Percentiles rank a stretch among this genome's conserved stretches.
These are phyloP conservation scores for Xanthoconium purpureum DNA, from an alignment of 768 basidiomycete genomes.

Conservation along the genomic window DNA sequence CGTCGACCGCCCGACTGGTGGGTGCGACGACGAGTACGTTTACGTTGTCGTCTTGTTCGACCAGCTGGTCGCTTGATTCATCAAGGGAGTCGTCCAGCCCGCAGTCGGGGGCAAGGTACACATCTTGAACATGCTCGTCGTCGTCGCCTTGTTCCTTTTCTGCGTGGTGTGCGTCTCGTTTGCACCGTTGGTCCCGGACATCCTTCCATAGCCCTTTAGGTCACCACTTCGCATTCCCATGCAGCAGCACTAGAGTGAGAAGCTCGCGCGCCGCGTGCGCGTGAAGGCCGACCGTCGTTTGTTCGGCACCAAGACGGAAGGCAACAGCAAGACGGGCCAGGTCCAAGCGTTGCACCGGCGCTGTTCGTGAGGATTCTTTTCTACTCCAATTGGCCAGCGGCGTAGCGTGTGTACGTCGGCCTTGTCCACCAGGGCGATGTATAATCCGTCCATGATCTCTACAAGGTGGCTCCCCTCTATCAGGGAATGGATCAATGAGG, in stretches of 20 bases:
- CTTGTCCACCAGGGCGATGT: slow-evolving; percentile 19
- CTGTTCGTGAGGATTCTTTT: not conserved
- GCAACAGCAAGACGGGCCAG: not conserved
- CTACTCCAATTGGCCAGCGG: not conserved
- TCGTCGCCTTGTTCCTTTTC: not conserved
- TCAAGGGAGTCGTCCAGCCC: not conserved
- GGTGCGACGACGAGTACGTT: slow-evolving; percentile 15
- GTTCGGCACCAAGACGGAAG: not conserved
- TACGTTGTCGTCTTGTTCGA: not conserved
- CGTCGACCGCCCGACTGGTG: slow-evolving; percentile 5
- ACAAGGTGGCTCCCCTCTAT: slow-evolving; percentile 5
- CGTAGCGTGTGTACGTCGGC: slow-evolving; percentile 6
- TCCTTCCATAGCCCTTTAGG: not conserved
- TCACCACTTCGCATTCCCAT: slow-evolving; percentile 9
- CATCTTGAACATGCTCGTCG: not conserved
- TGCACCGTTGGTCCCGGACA: not conserved
- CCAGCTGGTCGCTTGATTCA: not conserved
- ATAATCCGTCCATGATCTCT: slow-evolving; percentile 12
- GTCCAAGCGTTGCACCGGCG: not conserved
- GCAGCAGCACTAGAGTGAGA: slow-evolving; percentile 39
- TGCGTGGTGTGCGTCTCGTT: too few species aligned
- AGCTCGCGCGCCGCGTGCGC: slow-evolving; percentile 44
- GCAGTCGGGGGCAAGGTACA: slow-evolving; percentile 1
- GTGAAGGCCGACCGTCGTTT: slow-evolving; percentile 26
- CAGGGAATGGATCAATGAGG: not conserved